Base-by-base conservation (phyloP, 163 green algal species). In the Trebouxia gelatinosa region DNA sequence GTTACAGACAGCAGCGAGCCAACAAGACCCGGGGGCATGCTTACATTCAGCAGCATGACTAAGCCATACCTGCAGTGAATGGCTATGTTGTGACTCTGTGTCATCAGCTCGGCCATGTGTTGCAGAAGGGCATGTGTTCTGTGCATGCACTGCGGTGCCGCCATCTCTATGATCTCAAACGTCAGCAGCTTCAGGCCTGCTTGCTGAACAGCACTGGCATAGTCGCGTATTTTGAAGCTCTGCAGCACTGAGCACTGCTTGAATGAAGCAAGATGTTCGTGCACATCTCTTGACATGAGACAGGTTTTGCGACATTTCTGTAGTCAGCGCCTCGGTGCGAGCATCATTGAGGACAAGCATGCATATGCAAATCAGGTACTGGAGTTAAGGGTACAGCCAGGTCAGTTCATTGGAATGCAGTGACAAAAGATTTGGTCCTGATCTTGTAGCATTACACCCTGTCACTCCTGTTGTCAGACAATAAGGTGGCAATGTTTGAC, bases 11-110 rank as follows among this genome's bases (percentile, higher is more conserved):
- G n/a, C n/a, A n/a, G n/a, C n/a, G n/a, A n/a, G n/a, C n/a, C n/a
- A n/a, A 21, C 97, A 95, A 86, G 91, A 91, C 0, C 43, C n/a
- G n/a, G n/a, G n/a, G 72, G 2, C n/a, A n/a, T n/a, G n/a, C n/a
- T n/a, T n/a, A n/a, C n/a, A n/a, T n/a, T n/a, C n/a, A n/a, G n/a
- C n/a, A n/a, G n/a, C n/a, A n/a, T n/a, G n/a, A n/a, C n/a, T n/a
- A n/a, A n/a, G 9, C 23, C 31, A 2, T 6, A 76, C 68, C 68
- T 59, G 46, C 68, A 76, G 50, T 86, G 81, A 13, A 83, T 57
- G 35, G 74, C 74, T 32, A 86, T 43, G 0, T 48, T 32, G 16
- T 82, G 62, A 28, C 75, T 75, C n/a, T 74, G 29, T n/a, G 29
- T 29, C 57, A 85, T 57, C 58, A 62, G 67, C 66, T 67, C 62